phyloP scores from a whole-genome alignment of 2,329 filamentous ascomycete species.

The Aspergillus ustus region DNA sequence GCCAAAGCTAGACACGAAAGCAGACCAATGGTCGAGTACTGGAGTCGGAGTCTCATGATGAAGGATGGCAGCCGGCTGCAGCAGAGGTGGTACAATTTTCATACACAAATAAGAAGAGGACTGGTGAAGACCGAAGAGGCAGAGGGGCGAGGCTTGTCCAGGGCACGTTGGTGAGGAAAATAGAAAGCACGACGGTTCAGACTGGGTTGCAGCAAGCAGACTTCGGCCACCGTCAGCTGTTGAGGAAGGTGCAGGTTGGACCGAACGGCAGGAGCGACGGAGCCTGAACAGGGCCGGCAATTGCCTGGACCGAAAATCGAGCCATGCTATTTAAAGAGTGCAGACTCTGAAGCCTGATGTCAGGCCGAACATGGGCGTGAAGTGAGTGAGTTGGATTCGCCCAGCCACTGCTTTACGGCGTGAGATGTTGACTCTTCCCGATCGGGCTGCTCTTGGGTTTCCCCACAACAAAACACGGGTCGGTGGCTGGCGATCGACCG shows the following conservation, averaged over 20 bases:
- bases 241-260: constrained; percentile 15
- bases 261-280: neutral
- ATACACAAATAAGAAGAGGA: constrained; percentile 4
- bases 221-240: neutral
- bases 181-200: neutral
- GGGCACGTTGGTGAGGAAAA: neutral
- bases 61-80: constrained; percentile 12
- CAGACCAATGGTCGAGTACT: constrained; percentile 32
- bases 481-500: constrained; percentile 1
- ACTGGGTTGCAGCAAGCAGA: neutral
- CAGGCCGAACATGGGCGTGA: constrained; percentile 1
- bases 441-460: constrained; percentile 10
- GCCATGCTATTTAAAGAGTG: constrained; percentile 16
- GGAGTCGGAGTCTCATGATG: constrained; percentile 40
- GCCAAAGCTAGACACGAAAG: constrained; percentile 34
- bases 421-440: constrained; percentile 8
- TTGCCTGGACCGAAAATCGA: neutral
- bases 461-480: constrained; percentile 11
- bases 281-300: neutral
- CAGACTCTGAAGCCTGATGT: neutral
- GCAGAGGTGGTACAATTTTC: constrained; percentile 8
- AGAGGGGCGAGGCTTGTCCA: neutral
- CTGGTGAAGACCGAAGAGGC: neutral
- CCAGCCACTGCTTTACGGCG: constrained; percentile 22
- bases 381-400: constrained; percentile 12